Base-by-base conservation (phyloP, 192 early-diverging fungal species). In the Endogone sp. region DNA sequence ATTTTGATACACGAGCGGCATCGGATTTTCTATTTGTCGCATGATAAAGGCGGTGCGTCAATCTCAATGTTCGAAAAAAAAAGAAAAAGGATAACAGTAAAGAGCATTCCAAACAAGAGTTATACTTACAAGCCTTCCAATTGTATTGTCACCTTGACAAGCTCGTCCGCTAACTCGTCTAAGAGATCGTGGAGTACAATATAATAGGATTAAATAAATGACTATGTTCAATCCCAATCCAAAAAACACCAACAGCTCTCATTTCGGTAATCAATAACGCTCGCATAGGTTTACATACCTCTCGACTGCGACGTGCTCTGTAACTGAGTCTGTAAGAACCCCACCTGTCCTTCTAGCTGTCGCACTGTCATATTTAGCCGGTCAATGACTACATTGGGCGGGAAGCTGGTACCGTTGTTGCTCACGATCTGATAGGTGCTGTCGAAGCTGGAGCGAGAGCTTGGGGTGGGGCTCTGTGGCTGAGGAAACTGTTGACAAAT, bases 101-200 rank as follows among this genome's bases (percentile, higher is more conserved):
- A 31, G 27, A 20, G 57, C 28, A 73, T 62, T 10, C 23, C 22
- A 16, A 11, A 60, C 9, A 13, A 37, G 37, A 30, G 3, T 58
- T 64, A 9, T 11, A 79, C 82, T 72, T 80, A 89, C 73, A 88
- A 62, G 27, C 78, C 77, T 60, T 93, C 91, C 26, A 86, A 63
- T 70, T 95, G 89, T 55, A 79, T 67, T 1, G 90, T 86, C 69
- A 90, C 69, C 61, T 82, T 82, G 2, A 92, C 87, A 25, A 96
- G 75, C 66, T 93, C 88, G 64, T 91, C 91, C 21, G 92, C 81
- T 6, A 92, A 65, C 63, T 91, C 87, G 82, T 88, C 82, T 86
- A 80, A 21, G 24, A 3, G 9, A 66, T 24, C 3, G 73, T 65
- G 11, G 70, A 60, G 24, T 63, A 70, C 60, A 70, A 20, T 32